A percentile compares a stretch with the other conserved stretches of the same genome.
Conservation (phyloP, 495 filamentous ascomycete genomes). For the Bryoglossum gracile region DNA sequence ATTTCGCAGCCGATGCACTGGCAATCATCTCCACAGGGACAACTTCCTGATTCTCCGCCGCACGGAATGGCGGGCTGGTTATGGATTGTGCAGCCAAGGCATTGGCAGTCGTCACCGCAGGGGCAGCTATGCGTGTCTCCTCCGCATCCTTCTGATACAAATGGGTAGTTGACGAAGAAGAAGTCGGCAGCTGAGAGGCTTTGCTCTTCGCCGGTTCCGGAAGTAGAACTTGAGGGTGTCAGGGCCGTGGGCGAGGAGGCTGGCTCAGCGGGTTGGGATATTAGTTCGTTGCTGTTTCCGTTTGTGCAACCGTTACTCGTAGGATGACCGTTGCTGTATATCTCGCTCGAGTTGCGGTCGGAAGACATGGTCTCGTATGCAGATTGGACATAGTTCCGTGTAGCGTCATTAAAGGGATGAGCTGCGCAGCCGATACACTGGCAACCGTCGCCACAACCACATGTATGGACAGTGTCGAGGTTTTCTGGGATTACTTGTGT, state of each 20-base stretch:
- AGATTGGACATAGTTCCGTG: constrained; percentile 52
- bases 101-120: constrained; percentile 47
- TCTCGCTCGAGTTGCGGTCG: constrained; percentile 15
- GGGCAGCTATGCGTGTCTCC: constrained; percentile 36
- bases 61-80: constrained; percentile 14
- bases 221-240: constrained; percentile 35
- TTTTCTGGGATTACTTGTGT: constrained; percentile 12
- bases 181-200: constrained; percentile 36
- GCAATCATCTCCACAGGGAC: constrained; percentile 44
- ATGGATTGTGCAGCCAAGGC: constrained; percentile 42
- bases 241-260: constrained; percentile 23
- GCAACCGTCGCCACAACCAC: constrained; percentile 60
- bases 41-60: constrained; percentile 29
- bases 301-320: constrained; percentile 2
- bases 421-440: constrained; percentile 60
- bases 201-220: constrained; percentile 36
- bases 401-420: constrained; percentile 69
- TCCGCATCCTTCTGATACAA: constrained; percentile 28
- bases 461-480: constrained; percentile 25
- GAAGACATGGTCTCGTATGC: constrained; percentile 22
- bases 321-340: constrained; percentile 9
- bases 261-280: constrained; percentile 3
- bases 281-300: background rate
- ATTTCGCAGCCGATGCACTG: constrained; percentile 42
- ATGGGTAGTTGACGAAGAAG: constrained; percentile 42